A percentile compares a stretch with the other conserved stretches of the same genome.
Evolutionary conservation across 345 rosid genomes (phyloP).

Genomic region (Physaria fendleri): DNA sequence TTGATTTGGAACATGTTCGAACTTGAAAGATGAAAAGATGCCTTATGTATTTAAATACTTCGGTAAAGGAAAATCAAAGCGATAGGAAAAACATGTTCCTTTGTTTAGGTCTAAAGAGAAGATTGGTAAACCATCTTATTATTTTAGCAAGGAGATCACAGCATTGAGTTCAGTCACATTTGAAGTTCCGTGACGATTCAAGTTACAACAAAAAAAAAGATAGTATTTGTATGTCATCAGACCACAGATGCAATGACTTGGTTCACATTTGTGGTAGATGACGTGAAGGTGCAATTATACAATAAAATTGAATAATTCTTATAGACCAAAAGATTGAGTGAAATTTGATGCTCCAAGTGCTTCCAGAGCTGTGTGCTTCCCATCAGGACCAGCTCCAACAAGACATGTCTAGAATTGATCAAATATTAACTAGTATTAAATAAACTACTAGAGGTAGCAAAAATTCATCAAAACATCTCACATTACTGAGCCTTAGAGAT

Average conservation of each 20-base stretch:
- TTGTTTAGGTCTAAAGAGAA: neutral
- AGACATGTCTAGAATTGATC: constrained; percentile 73
- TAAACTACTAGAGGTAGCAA: neutral
- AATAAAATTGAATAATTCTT: neutral
- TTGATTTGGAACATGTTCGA: neutral
- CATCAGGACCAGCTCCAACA: constrained; percentile 98
- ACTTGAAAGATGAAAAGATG: neutral
- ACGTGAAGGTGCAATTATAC: neutral
- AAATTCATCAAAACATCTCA: neutral
- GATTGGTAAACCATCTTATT: neutral
- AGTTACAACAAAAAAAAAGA: constrained; percentile 8
- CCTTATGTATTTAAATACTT: neutral
- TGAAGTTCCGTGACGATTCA: neutral
- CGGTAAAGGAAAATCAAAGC: neutral
- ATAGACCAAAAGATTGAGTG: constrained; percentile 6
- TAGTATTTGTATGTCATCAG: constrained; percentile 1
- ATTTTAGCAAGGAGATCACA: neutral
- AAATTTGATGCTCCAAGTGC: constrained; percentile 36
- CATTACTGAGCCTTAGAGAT: neutral
- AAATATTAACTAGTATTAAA: constrained; percentile 2
- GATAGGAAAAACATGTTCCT: neutral
- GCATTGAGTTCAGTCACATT: neutral
- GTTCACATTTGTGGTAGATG: neutral
- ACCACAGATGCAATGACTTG: constrained; percentile 8
- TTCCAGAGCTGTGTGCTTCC: constrained; percentile 97